phyloP scores from a whole-genome alignment of 164 flowering plant genomes.

The Cinnamomum chago region DNA sequence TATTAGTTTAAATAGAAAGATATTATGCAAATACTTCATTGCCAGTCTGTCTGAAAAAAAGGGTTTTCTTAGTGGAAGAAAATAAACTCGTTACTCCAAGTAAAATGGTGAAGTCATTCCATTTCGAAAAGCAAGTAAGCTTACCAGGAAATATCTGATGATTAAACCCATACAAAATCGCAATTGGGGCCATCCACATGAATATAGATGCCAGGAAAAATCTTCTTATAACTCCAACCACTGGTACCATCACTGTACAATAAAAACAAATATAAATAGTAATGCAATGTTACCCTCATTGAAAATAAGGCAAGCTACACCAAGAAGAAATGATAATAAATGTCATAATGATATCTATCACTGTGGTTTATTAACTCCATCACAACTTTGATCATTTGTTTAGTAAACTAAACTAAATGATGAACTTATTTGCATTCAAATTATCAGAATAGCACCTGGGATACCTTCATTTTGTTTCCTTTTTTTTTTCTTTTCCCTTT shows the following conservation, averaged over 20 bases:
- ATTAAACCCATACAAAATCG: slow-evolving; percentile 10
- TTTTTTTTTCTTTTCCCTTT: too few species aligned
- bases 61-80: not conserved
- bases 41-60: too few species aligned
- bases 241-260: not conserved
- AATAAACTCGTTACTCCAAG: not conserved
- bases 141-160: slow-evolving; percentile 11
- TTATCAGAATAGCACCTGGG: not conserved
- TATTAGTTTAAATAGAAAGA: not conserved
- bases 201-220: slow-evolving; percentile 7
- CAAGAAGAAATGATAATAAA: not conserved
- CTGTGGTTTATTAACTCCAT: not conserved
- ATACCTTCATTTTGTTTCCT: not conserved
- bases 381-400: not conserved
- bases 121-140: not conserved
- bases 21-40: too few species aligned
- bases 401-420: too few species aligned
- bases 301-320: not conserved
- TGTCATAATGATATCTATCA: not conserved
- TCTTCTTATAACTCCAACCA: slow-evolving; percentile 3
- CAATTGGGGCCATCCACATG: slow-evolving; percentile 14
- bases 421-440: too few species aligned
- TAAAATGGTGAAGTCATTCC: not conserved
- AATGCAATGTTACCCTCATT: not conserved
- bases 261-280: not conserved